Base-by-base conservation (phyloP, 352 stramenopile species). In the Plasmopara halstedii region DNA sequence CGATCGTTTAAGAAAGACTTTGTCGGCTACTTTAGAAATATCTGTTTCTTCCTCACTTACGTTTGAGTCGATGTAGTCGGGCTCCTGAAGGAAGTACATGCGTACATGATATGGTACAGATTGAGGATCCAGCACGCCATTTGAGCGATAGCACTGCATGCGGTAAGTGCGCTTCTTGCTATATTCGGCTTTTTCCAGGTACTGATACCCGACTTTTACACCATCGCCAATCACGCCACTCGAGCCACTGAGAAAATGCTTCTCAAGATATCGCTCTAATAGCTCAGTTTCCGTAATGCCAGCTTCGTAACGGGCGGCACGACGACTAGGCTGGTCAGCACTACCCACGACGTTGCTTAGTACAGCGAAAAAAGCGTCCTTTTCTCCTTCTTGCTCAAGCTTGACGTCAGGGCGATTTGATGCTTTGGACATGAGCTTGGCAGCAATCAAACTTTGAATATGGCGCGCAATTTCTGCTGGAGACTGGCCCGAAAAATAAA, bases 91-190 rank as follows among this genome's bases (percentile, higher is more conserved):
- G 53, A 91, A 91, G 58, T 91, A 91, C 67, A 91, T 83, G 54
- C 80, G 76, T 51, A 91, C 75, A 57, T 91, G 80, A 43, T 76
- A 88, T 3, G 79, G 79, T 45, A 91, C 75, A 11, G 70, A 45
- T n/a, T 62, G 47, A 3, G 76, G 52, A 56, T 91, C 79, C n/a
- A 91, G 53, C 55, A 91, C 73, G 25, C 79, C 79, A 42, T 62
- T 82, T 13, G 74, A 86, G 45, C 80, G 80, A 69, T 91, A 91
- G 75, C 80, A 91, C 53, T 91, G 80, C 51, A 91, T 73, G 40
- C 80, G 74, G 68, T 88, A 88, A 3, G 73, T 81, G 56, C 67
- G 73, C 39, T 53, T 49, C 62, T 88, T 85, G 29, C 57, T 53
- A 10, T 47, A 31, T 50, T 88, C 77, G 4, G 64, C 36, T 40